phyloP scores from a whole-genome alignment of 139 green algal species.

The Diplosphaera chodatii region DNA sequence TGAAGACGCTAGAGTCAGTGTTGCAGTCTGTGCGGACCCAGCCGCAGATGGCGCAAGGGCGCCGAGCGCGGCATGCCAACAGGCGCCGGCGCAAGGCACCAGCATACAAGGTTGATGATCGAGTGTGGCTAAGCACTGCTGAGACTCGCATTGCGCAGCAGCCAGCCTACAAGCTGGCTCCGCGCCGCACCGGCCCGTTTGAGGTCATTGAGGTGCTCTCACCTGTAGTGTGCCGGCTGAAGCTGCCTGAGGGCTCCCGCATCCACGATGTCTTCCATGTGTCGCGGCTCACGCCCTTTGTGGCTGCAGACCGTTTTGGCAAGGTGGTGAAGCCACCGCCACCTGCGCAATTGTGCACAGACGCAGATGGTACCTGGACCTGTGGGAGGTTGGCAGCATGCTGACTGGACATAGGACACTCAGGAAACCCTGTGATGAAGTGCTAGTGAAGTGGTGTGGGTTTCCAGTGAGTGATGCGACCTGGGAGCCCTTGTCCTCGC shows the following conservation, averaged over 20 bases:
- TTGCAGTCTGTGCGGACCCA: background rate
- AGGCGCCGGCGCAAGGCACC: background rate
- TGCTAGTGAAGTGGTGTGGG: background rate
- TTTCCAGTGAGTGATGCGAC: background rate
- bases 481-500: no score
- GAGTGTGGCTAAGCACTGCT: constrained; percentile 14
- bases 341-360: background rate
- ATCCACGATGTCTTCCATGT: background rate
- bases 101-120: constrained; percentile 10
- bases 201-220: background rate
- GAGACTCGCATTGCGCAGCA: background rate
- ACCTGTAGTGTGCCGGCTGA: background rate
- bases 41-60: constrained; percentile 5
- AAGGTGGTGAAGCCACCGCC: background rate
- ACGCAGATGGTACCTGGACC: background rate
- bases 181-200: background rate
- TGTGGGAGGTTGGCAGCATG: background rate
- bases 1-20: no score
- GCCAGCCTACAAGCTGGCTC: background rate
- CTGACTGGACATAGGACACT: background rate
- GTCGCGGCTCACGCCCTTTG: background rate
- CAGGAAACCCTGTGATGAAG: background rate
- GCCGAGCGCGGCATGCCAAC: constrained; percentile 9
- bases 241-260: background rate
- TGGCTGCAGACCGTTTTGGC: background rate